Evolutionary conservation across 2,329 filamentous ascomycete genomes (phyloP).

Genomic region (Colletotrichum orchidophilum): DNA sequence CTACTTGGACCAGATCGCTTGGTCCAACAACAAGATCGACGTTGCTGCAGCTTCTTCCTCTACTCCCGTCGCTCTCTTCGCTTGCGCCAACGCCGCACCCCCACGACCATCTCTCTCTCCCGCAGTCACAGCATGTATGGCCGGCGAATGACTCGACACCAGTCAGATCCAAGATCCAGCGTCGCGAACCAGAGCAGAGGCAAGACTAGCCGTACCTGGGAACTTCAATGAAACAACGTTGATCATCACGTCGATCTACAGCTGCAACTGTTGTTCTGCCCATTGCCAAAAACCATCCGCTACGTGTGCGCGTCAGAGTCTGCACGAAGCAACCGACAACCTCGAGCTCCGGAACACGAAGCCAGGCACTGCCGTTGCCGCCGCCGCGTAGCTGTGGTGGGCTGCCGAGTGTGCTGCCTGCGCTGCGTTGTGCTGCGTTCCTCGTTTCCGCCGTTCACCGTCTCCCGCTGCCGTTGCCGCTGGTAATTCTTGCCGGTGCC

Average conservation of each 20-base stretch:
- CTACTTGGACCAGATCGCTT: background rate
- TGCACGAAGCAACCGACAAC: background rate
- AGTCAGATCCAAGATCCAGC: constrained; percentile 30
- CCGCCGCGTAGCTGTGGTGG: constrained; percentile 22
- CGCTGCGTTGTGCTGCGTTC: background rate
- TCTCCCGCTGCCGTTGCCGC: background rate
- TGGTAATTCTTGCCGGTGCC: constrained; percentile 3
- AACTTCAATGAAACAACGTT: constrained; percentile 21
- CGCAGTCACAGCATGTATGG: constrained; percentile 31
- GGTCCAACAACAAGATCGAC: background rate
- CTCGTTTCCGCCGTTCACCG: constrained; percentile 7
- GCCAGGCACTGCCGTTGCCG: constrained; percentile 15
- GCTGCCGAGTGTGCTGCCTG: constrained; percentile 1
- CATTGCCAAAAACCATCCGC: background rate
- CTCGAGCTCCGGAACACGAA: constrained; percentile 20
- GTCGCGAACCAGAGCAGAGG: constrained; percentile 24
- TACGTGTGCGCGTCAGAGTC: background rate
- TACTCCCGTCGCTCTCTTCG: constrained; percentile 17
- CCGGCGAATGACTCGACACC: constrained; percentile 30
- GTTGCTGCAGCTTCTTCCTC: background rate
- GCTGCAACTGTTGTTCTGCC: constrained; percentile 22
- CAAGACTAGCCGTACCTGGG: constrained; percentile 5
- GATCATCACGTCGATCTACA: constrained; percentile 7
- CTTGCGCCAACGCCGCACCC: constrained; percentile 19
- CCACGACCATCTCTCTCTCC: background rate